These are phyloP conservation scores for Trichocomaceae sp. DNA, from an alignment of 2,329 filamentous ascomycete genomes.

Conservation along the genomic window DNA sequence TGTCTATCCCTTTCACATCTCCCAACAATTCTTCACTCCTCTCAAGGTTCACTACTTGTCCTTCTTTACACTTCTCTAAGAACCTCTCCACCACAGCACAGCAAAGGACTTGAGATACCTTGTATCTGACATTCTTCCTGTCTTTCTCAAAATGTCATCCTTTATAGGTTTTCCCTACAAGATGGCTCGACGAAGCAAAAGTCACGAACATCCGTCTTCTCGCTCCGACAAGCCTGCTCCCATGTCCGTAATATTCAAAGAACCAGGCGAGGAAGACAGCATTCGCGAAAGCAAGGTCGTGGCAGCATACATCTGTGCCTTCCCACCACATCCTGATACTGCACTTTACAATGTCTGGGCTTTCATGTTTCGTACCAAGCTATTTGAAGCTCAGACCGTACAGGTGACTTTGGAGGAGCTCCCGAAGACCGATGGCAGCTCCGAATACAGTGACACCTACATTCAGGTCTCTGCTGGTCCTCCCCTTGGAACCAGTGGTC, in stretches of 20 bases:
- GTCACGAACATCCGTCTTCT: neutral
- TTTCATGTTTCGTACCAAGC: neutral
- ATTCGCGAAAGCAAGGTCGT: neutral
- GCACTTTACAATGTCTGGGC: slow-evolving; percentile 3
- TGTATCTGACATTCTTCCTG: neutral
- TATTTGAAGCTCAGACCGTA: neutral
- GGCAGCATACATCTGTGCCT: slow-evolving; percentile 1
- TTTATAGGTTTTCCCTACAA: neutral
- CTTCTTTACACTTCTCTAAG: neutral
- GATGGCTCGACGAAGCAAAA: neutral
- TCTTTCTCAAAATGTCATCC: neutral
- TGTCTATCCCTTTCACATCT: neutral
- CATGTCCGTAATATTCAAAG: neutral
- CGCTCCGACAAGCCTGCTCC: neutral
- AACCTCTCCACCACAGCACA: neutral
- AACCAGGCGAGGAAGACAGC: neutral
- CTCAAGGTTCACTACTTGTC: neutral
- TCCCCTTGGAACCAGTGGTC: neutral
- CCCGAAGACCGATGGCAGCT: neutral
- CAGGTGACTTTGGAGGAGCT: neutral
- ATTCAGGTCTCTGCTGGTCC: neutral
- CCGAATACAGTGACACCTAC: neutral
- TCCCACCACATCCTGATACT: neutral
- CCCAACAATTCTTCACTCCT: neutral
- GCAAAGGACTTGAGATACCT: neutral